Percentiles rank a stretch among this genome's conserved stretches.
These are phyloP conservation scores for Fusarium austroafricanum DNA, from an alignment of 2,329 filamentous ascomycete genomes.

Conservation along the genomic window DNA sequence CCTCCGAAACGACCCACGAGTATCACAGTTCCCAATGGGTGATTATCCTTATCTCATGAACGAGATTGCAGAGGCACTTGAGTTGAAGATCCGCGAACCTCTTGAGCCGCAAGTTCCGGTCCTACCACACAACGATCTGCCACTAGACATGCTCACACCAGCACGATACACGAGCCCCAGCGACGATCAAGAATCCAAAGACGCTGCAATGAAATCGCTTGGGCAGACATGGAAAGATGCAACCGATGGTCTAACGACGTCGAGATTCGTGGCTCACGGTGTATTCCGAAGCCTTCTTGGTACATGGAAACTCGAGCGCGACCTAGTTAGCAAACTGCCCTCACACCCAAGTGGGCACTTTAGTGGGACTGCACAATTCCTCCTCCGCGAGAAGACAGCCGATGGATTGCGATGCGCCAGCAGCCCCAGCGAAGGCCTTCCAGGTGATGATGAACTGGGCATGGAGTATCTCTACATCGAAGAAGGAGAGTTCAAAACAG, in stretches of 20 bases:
- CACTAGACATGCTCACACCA: conserved; percentile 67
- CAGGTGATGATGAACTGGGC: conserved; percentile 50
- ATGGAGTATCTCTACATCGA: conserved; percentile 77
- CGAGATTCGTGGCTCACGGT: conserved; percentile 70
- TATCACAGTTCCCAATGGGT: conserved; percentile 83
- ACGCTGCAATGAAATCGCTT: conserved; percentile 58
- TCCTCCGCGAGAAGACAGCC: conserved; percentile 68
- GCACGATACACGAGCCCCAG: conserved; percentile 61
- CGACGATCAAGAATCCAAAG: conserved; percentile 52
- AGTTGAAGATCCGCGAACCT: conserved; percentile 58
- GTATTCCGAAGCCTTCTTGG: conserved; percentile 79
- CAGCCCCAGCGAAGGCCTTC: conserved; percentile 9
- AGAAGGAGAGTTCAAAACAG: conserved; percentile 72
- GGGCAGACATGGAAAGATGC: conserved; percentile 59
- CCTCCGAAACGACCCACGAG: conserved; percentile 63
- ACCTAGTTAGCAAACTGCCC: conserved; percentile 64
- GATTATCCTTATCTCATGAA: conserved; percentile 84
- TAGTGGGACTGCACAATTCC: conserved; percentile 72
- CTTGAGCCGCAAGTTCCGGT: conserved; percentile 37
- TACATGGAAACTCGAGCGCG: conserved; percentile 72
- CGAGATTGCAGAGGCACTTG: conserved; percentile 71
- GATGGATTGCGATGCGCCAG: conserved; percentile 59
- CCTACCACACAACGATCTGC: conserved; percentile 55
- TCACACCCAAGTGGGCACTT: conserved; percentile 74
- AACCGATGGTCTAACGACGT: conserved; percentile 55